Conservation (phyloP, 2,329 filamentous ascomycete genomes). For the Pestalotiopsis sp. region DNA sequence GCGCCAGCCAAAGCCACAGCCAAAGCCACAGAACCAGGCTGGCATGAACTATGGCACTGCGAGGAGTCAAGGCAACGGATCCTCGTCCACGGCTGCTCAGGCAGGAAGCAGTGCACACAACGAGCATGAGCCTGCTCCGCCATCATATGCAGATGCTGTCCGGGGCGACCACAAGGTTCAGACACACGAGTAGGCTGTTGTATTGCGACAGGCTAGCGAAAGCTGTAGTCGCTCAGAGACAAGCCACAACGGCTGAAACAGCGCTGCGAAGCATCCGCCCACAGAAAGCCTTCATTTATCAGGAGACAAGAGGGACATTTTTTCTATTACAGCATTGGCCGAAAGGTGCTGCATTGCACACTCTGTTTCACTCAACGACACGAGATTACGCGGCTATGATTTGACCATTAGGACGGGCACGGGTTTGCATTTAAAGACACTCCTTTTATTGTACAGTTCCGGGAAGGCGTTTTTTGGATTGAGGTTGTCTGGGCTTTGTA, state of each 20-base stretch:
- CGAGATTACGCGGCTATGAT: not conserved
- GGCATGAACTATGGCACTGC: slow-evolving; percentile 53
- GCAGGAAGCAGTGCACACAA: slow-evolving; percentile 48
- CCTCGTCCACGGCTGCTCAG: slow-evolving; percentile 35
- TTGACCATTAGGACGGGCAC: not conserved
- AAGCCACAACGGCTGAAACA: not conserved
- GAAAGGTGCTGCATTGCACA: not conserved
- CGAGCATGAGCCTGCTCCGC: slow-evolving; percentile 56
- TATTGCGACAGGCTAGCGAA: not conserved
- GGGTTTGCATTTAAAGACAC: not conserved
- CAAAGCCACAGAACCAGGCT: slow-evolving; percentile 33
- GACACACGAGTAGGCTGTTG: slow-evolving; percentile 52
- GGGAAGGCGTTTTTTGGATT: not conserved
- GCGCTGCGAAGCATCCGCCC: not conserved
- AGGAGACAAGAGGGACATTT: not conserved
- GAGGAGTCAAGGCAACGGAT: slow-evolving; percentile 26
- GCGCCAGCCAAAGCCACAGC: slow-evolving; percentile 35
- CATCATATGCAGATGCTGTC: slow-evolving; percentile 88
- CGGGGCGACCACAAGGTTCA: slow-evolving; percentile 92
- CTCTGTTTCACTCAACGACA: not conserved
- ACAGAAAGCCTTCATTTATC: not conserved
- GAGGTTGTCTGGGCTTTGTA: not conserved
- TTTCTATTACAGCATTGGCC: not conserved
- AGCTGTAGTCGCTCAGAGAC: not conserved
- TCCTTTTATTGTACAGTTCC: not conserved